Evolutionary conservation across 768 basidiomycete species (phyloP).

Genomic region (Auriculariales sp.): DNA sequence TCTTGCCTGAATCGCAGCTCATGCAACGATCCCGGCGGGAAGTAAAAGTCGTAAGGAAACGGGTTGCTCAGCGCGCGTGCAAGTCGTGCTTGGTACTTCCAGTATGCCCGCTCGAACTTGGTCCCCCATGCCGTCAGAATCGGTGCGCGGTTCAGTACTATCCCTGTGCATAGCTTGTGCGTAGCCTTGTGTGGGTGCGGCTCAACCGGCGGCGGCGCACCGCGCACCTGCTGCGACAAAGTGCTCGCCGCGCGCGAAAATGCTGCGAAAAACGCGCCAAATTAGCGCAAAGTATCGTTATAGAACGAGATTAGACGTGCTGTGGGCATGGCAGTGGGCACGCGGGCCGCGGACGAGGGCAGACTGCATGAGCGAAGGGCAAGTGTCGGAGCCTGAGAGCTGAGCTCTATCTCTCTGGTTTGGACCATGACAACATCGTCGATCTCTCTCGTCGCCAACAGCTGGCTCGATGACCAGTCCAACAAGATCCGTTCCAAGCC

Average conservation of each 20-base stretch:
- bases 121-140: conserved; percentile 57
- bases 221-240: too few relatives aligned
- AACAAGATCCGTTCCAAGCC: conserved; percentile 80
- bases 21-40: conserved; percentile 78
- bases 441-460: conserved; percentile 60
- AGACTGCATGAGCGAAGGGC: too few relatives aligned
- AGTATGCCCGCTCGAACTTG: conserved; percentile 66
- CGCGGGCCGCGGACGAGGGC: too few relatives aligned
- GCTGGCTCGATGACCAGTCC: conserved; percentile 76
- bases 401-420: background rate
- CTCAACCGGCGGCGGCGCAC: conserved; percentile 1
- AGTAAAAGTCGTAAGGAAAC: conserved; percentile 82
- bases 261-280: too few relatives aligned
- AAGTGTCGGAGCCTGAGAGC: background rate
- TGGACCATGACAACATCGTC: conserved; percentile 34
- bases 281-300: too few relatives aligned
- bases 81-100: conserved; percentile 71
- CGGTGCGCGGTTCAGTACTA: conserved; percentile 67
- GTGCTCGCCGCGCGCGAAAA: background rate
- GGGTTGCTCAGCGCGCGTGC: conserved; percentile 78
- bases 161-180: conserved; percentile 24
- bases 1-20: conserved; percentile 69
- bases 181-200: background rate
- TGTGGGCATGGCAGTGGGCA: too few relatives aligned
- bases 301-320: too few relatives aligned